Evolutionary conservation across 768 basidiomycete species (phyloP), one percentile per base, ranked within the genome.

Genomic region (Xerocomus spinulosus): DNA sequence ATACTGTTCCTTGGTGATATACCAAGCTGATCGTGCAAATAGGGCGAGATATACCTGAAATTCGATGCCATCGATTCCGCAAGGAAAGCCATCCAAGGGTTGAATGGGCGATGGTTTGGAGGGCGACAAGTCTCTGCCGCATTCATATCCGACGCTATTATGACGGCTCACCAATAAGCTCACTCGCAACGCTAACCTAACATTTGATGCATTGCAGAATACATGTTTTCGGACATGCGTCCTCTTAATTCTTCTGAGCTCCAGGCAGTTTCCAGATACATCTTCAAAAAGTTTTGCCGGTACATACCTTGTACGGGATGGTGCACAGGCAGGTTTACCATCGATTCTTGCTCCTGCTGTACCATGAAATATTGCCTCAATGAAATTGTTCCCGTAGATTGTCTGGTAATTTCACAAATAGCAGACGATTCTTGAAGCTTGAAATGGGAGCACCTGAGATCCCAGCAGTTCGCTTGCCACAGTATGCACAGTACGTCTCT

Each of bases 1-100:
- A 5, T 15, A 37, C 26, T 45, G n/a, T 46, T 45, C 15, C 45
- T 17, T 36, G 2, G 12, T 18, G 36, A 28, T 5, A 35, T 53
- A 28, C 51, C 24, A 28, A 42, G 14, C 40, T 57, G 50, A 58
- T 46, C 47, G 38, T 36, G 55, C 24, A 43, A 20, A 20, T 60
- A 97, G 92, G 95, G 96, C 60, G 93, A 99, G 70, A 96, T 99
- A 41, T 98, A 96, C 68, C 77, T 98, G 66, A 92, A 95, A 70
- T 97, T 98, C 60, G 79, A 81, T 49, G 67, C 76, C 21, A 71
- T 92, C 50, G 90, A 91, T 2, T 73, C 80, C 10, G 91, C 96
- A 26, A 85, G 84, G 63, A 80, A 83, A 49, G 90, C 94, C 32
- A 72, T 96, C 38, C 82, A 89, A 67, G 90, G 92, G 58, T 79